Evolutionary conservation across 2,329 filamentous ascomycete genomes (phyloP), one percentile per base, ranked within the genome.

Genomic region (Pseudocercospora pini-densiflorae): DNA sequence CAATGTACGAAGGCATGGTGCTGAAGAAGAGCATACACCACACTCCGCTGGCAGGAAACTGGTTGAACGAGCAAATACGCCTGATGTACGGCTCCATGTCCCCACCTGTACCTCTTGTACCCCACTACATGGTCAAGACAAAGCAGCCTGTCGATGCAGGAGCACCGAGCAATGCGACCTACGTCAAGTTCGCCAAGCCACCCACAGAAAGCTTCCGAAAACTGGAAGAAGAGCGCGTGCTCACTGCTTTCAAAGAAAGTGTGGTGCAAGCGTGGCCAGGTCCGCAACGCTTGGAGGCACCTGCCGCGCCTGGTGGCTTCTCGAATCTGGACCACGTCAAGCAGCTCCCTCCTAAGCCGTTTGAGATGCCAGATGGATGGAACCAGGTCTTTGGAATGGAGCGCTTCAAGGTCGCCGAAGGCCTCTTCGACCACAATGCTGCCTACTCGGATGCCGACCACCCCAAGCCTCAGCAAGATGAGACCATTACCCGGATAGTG

Each of bases 181-280:
- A 92, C 79, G 90, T 88, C 73, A 87, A 87, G 45, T 97, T 93
- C 77, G 85, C 76, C 84, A 81, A 81, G 62, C 81, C 85, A 1
- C 87, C 86, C 0, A 81, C 83, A 72, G 85, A 88, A 29, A 93
- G 92, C 1, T 98, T 94, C 86, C 89, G 91, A 66, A 83, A 85
- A 19, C 90, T 94, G 71, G 90, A 98, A 80, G 94, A 99, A 82
- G 95, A 98, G 79, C 92, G 94, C 61, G 90, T 97, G 49, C 83
- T 99, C 64, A 93, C 92, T 43, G 93, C 97, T 78, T 99, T 97
- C 87, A 99, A 99, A 82, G 96, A 99, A 81, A 96, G 92, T 19
- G 93, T 97, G 16, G 93, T 98, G 29, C 93, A 97, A 81, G 89
- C 94, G 14, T 99, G 95, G 94, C 88, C 89, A 27, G 92, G 92